Percentiles rank a stretch among this genome's conserved stretches.
Conservation (phyloP, 306 rosid genomes). For the Leucaena leucocephala region DNA sequence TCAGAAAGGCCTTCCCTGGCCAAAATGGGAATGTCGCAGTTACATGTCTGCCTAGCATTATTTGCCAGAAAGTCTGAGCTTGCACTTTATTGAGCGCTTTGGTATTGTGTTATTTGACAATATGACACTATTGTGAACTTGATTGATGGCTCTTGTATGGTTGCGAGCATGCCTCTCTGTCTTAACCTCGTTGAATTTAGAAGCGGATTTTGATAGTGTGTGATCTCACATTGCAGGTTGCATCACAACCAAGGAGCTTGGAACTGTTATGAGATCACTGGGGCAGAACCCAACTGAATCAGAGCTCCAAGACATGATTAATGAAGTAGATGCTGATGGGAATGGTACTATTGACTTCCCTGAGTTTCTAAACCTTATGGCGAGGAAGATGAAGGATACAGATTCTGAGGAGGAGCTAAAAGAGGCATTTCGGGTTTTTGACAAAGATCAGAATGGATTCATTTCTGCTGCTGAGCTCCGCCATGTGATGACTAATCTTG, state of each 20-base stretch:
- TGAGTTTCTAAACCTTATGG: conserved; percentile 68
- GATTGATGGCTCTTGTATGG: not conserved
- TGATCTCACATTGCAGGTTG: conserved; percentile 57
- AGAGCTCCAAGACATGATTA: conserved; percentile 70
- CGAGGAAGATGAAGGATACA: conserved; percentile 66
- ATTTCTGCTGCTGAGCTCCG: conserved; percentile 91
- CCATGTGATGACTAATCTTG: conserved; percentile 90
- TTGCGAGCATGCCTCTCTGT: not conserved
- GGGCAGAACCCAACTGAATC: conserved; percentile 69
- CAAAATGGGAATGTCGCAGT: not conserved
- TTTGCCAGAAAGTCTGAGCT: not conserved
- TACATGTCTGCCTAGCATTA: not conserved
- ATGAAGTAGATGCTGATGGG: conserved; percentile 65
- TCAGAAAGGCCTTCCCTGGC: not conserved
- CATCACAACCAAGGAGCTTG: conserved; percentile 89
- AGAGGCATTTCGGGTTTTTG: conserved; percentile 86
- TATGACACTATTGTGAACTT: not conserved
- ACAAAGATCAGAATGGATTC: conserved; percentile 87
- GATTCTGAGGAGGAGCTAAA: conserved; percentile 91
- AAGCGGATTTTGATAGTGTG: not conserved
- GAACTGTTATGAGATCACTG: conserved; percentile 77
- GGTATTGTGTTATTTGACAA: not conserved
- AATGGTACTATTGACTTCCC: conserved; percentile 67
- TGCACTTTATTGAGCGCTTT: not conserved
- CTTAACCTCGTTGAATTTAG: not conserved